Conservation (phyloP, 1,284 basidiomycete species). For the Megacollybia platyphylla region DNA sequence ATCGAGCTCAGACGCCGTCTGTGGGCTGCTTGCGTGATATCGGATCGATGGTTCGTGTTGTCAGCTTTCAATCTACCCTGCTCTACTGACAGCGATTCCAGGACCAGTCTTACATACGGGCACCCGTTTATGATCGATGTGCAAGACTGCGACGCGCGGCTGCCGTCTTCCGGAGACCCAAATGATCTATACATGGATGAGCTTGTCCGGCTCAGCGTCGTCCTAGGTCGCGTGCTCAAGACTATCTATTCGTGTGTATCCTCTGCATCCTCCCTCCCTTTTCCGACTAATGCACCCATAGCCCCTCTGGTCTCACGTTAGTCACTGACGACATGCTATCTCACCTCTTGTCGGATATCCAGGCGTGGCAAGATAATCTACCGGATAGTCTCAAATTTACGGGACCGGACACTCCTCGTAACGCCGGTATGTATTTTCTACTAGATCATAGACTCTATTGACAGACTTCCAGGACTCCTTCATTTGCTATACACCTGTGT, state of each 20-base stretch:
- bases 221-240: slow-evolving; percentile 81
- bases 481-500: slow-evolving; percentile 82
- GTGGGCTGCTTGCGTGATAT: slow-evolving; percentile 86
- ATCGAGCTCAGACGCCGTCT: slow-evolving; percentile 76
- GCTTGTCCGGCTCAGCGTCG: slow-evolving; percentile 76
- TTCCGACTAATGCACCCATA: slow-evolving; percentile 16
- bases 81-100: slow-evolving; percentile 14
- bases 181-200: slow-evolving; percentile 73
- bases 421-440: slow-evolving; percentile 39
- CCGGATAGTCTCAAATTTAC: slow-evolving; percentile 66
- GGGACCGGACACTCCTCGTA: slow-evolving; percentile 48
- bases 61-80: slow-evolving; percentile 6
- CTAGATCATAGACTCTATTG: slow-evolving; percentile 3
- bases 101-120: slow-evolving; percentile 70
- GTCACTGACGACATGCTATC: slow-evolving; percentile 71
- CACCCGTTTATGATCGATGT: slow-evolving; percentile 89
- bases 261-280: slow-evolving; percentile 3
- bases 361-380: slow-evolving; percentile 64
- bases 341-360: slow-evolving; percentile 60
- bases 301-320: slow-evolving; percentile 75
- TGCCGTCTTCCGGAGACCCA: slow-evolving; percentile 69
- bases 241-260: slow-evolving; percentile 68
- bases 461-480: slow-evolving; percentile 48
- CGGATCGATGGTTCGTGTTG: slow-evolving; percentile 70
- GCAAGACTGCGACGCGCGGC: slow-evolving; percentile 83